phyloP scores from a whole-genome alignment of 768 basidiomycete species.

The Scleroderma bovista region DNA sequence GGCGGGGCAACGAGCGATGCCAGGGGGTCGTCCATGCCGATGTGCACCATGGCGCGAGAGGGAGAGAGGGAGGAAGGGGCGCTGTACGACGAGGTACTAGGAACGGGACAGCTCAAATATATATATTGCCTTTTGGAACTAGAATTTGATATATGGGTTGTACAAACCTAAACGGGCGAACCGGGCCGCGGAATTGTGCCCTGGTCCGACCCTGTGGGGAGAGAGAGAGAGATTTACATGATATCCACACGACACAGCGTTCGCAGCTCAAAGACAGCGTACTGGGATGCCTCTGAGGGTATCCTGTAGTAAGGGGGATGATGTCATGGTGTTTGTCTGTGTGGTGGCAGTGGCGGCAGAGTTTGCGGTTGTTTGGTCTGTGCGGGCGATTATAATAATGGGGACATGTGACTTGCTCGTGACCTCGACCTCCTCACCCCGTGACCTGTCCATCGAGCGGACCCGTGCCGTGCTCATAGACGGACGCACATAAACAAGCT shows the following conservation, averaged over 20 bases:
- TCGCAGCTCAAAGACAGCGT: no score
- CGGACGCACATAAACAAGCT: no score
- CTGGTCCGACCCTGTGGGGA: no score
- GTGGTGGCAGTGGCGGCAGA: slow-evolving; percentile 4
- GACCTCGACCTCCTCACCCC: slow-evolving; percentile 36
- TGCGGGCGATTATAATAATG: slow-evolving; percentile 23
- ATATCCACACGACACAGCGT: no score
- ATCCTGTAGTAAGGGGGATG: no score
- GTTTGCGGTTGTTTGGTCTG: slow-evolving; percentile 31
- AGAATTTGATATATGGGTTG: background rate
- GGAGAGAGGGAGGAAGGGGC: background rate
- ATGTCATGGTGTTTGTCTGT: no score
- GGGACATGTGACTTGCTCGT: slow-evolving; percentile 39
- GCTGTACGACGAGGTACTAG: background rate
- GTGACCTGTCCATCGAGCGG: slow-evolving; percentile 32
- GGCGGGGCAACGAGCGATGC: slow-evolving; percentile 58
- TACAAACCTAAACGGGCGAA: background rate
- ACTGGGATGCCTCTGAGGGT: no score
- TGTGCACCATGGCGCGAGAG: slow-evolving; percentile 21
- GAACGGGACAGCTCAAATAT: background rate
- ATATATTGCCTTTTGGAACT: slow-evolving; percentile 1
- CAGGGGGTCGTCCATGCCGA: slow-evolving; percentile 56
- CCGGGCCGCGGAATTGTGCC: no score
- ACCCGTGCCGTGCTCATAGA: no score
- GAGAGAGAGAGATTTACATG: no score